These are phyloP conservation scores for Yamadazyma paraphyllophila DNA, from an alignment of 805 yeast species.

Conservation along the genomic window DNA sequence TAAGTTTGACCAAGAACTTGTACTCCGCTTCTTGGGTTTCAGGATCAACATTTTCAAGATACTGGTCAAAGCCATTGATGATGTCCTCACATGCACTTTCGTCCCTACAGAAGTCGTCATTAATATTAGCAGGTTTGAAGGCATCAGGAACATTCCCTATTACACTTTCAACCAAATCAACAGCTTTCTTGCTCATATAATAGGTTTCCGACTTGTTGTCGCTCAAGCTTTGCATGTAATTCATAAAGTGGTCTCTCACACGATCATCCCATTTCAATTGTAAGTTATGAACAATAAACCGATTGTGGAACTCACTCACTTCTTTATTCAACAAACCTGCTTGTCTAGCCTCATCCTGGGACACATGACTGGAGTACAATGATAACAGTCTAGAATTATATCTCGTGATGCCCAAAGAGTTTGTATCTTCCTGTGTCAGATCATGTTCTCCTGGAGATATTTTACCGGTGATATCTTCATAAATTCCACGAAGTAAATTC, in stretches of 20 bases:
- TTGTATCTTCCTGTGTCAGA: not conserved
- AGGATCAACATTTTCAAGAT: constrained; percentile 41
- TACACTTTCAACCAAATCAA: constrained; percentile 46
- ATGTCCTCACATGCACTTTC: constrained; percentile 29
- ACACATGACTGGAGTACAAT: constrained; percentile 28
- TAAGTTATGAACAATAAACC: constrained; percentile 71
- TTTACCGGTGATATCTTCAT: constrained; percentile 20
- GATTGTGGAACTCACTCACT: constrained; percentile 52
- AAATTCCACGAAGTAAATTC: constrained; percentile 24
- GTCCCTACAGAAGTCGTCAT: constrained; percentile 16
- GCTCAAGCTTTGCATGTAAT: constrained; percentile 48
- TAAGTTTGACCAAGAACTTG: constrained; percentile 62
- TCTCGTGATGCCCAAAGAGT: constrained; percentile 10
- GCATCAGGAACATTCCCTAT: constrained; percentile 19
- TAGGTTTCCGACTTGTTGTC: constrained; percentile 44
- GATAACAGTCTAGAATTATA: constrained; percentile 22
- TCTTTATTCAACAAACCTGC: constrained; percentile 21
- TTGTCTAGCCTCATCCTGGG: constrained; percentile 24
- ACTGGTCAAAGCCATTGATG: constrained; percentile 50
- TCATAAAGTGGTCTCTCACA: constrained; percentile 60
- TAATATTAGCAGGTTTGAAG: constrained; percentile 17
- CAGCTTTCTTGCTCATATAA: constrained; percentile 49
- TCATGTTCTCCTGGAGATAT: constrained; percentile 7
- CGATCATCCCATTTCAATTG: constrained; percentile 76
- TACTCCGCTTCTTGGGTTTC: constrained; percentile 46